phyloP scores from a whole-genome alignment of 2,329 filamentous ascomycete genomes.

The Reticulascus tulasneorum region DNA sequence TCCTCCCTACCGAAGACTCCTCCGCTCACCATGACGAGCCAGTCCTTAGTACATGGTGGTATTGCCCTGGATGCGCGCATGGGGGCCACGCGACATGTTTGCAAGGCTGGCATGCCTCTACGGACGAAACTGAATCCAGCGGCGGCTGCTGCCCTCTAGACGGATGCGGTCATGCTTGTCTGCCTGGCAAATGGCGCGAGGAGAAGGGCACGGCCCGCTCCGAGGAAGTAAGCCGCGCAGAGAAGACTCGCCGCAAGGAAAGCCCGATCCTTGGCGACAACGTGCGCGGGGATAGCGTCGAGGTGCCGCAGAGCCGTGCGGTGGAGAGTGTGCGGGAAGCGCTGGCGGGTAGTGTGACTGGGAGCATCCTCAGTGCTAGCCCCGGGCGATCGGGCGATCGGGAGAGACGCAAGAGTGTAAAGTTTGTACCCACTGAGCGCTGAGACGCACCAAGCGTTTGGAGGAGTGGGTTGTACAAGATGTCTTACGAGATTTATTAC shows the following conservation, averaged over 20 bases:
- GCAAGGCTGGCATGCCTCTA: constrained; percentile 51
- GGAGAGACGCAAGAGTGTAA: constrained; percentile 61
- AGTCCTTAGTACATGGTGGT: constrained; percentile 53
- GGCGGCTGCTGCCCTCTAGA: constrained; percentile 62
- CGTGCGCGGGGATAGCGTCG: constrained; percentile 46
- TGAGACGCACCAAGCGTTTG: no score
- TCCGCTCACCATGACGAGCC: constrained; percentile 16
- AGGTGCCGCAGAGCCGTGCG: constrained; percentile 55
- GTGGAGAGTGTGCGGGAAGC: constrained; percentile 57
- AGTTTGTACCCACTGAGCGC: constrained; percentile 47
- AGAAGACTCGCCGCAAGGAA: constrained; percentile 29
- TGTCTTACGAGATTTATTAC: no score
- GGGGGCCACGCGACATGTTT: constrained; percentile 60
- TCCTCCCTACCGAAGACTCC: constrained; percentile 18
- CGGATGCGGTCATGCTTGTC: constrained; percentile 60
- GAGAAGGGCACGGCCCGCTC: constrained; percentile 40
- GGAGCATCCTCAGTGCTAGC: constrained; percentile 44
- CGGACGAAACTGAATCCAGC: constrained; percentile 26
- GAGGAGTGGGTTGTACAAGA: no score
- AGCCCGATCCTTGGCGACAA: constrained; percentile 9
- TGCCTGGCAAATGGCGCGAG: constrained; percentile 52
- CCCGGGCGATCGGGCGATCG: constrained; percentile 40
- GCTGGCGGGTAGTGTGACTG: constrained; percentile 26
- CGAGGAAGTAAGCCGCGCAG: constrained; percentile 50
- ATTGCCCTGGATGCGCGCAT: constrained; percentile 58